A percentile compares a stretch with the other conserved stretches of the same genome.
phyloP scores from a whole-genome alignment of 345 rosid genomes.

The Diplotaxis tenuifolia region DNA sequence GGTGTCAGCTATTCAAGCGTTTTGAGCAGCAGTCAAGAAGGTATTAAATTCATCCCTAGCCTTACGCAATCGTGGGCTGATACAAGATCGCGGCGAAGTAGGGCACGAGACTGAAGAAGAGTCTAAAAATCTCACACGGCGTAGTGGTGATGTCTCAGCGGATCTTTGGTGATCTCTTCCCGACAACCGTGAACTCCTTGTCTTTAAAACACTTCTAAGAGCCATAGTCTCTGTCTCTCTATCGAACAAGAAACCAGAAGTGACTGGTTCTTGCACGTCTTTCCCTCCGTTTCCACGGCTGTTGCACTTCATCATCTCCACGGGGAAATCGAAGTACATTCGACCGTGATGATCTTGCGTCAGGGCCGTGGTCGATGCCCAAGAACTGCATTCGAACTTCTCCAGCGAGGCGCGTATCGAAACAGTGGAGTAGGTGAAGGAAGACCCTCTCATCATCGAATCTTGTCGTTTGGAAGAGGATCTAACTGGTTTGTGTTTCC shows the following conservation, averaged over 20 bases:
- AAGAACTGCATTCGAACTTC: constrained; percentile 84
- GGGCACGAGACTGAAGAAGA: constrained; percentile 48
- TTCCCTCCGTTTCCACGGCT: constrained; percentile 28
- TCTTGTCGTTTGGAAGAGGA: constrained; percentile 30
- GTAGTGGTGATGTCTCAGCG: constrained; percentile 52
- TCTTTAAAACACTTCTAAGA: constrained; percentile 53
- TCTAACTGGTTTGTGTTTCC: constrained; percentile 54
- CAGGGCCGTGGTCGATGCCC: constrained; percentile 67
- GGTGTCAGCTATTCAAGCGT: constrained; percentile 36
- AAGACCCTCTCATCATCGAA: constrained; percentile 26
- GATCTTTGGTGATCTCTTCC: constrained; percentile 34
- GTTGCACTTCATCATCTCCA: constrained; percentile 52
- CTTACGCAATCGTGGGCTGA: constrained; percentile 61
- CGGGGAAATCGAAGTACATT: constrained; percentile 55
- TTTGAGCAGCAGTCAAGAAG: constrained; percentile 59
- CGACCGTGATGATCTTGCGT: constrained; percentile 43
- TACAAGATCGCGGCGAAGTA: constrained; percentile 57
- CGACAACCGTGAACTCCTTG: constrained; percentile 26
- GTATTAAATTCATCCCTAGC: constrained; percentile 58
- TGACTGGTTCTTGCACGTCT: constrained; percentile 63
- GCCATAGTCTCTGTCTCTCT: constrained; percentile 42
- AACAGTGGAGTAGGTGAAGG: constrained; percentile 34
- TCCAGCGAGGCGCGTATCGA: constrained; percentile 76
- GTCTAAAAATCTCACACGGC: constrained; percentile 67
- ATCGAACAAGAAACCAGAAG: constrained; percentile 67